These are phyloP conservation scores for Suillus plorans DNA, from an alignment of 768 basidiomycete species.

Conservation along the genomic window DNA sequence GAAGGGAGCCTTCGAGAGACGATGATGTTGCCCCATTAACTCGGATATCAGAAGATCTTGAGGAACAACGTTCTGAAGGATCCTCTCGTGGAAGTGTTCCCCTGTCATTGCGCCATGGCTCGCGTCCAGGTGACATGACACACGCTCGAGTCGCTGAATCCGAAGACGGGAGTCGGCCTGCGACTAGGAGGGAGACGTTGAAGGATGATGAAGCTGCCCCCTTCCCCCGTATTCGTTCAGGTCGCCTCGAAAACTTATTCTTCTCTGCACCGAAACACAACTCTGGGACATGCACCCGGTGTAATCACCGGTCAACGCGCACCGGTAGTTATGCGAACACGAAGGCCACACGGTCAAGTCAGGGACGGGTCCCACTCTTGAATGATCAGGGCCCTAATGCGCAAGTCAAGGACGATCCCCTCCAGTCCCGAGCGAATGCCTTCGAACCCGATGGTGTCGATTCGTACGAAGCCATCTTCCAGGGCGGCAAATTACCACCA, in stretches of 20 bases:
- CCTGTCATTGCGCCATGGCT: neutral
- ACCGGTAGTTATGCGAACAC: neutral
- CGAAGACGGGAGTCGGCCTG: neutral
- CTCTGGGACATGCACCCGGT: conserved; percentile 64
- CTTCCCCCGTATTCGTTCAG: conserved; percentile 83
- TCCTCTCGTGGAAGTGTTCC: conserved; percentile 16
- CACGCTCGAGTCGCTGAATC: neutral
- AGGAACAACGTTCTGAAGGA: conserved; percentile 59
- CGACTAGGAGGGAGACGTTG: neutral
- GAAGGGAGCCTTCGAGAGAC: neutral
- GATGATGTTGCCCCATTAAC: neutral
- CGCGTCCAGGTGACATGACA: neutral
- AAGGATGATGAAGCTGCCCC: conserved; percentile 44
- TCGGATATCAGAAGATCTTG: conserved; percentile 63
- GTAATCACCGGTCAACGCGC: conserved; percentile 39
- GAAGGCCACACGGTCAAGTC: neutral
- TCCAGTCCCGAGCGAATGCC: neutral
- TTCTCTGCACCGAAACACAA: conserved; percentile 80
- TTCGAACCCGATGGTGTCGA: neutral
- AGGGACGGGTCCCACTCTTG: neutral
- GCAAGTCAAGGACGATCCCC: conserved; percentile 43
- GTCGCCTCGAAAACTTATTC: conserved; percentile 75
- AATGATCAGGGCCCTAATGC: conserved; percentile 41
- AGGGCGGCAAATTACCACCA: conserved; percentile 52
- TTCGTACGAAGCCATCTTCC: conserved; percentile 8